Percentiles rank a stretch among this genome's conserved stretches.
These are phyloP conservation scores for Phoma sp. DNA, from an alignment of 2,329 filamentous ascomycete species.

Conservation along the genomic window DNA sequence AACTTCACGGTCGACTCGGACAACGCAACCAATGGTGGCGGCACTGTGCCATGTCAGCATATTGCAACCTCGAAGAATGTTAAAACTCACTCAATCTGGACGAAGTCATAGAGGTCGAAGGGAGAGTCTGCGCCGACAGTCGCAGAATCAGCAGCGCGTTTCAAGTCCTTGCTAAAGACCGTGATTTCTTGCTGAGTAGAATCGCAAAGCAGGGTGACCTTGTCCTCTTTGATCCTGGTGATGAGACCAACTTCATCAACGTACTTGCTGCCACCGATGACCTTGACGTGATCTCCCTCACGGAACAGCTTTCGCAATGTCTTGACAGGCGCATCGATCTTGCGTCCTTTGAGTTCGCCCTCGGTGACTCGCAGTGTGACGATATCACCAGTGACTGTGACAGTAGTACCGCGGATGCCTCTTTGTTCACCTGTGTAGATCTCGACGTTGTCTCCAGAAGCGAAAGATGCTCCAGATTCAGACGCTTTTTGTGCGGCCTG, in stretches of 20 bases:
- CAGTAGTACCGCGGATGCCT: slow-evolving; percentile 83
- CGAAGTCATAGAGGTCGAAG: slow-evolving; percentile 89
- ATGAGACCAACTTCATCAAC: slow-evolving; percentile 97
- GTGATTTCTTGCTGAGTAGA: slow-evolving; percentile 93
- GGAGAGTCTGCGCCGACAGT: slow-evolving; percentile 84
- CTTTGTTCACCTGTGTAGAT: slow-evolving; percentile 95
- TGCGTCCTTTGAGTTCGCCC: slow-evolving; percentile 80
- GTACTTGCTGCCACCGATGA: slow-evolving; percentile 93
- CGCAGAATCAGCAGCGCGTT: slow-evolving; percentile 90
- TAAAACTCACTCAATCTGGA: slow-evolving; percentile 78
- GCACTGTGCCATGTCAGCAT: slow-evolving; percentile 55
- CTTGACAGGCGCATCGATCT: slow-evolving; percentile 90
- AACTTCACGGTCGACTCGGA: slow-evolving; percentile 94
- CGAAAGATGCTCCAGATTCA: slow-evolving; percentile 80
- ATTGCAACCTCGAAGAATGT: neutral
- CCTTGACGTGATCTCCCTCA: slow-evolving; percentile 96
- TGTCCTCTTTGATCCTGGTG: slow-evolving; percentile 88
- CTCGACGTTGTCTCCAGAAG: slow-evolving; percentile 94
- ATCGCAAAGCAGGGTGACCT: slow-evolving; percentile 90
- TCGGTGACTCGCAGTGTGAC: slow-evolving; percentile 86
- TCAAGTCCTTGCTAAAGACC: slow-evolving; percentile 95
- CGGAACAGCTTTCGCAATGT: slow-evolving; percentile 91
- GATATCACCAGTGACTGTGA: slow-evolving; percentile 88
- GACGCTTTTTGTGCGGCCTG: slow-evolving; percentile 88
- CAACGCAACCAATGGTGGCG: slow-evolving; percentile 88